phyloP scores from a whole-genome alignment of 202 grass and related monocot genomes.

The Sporobolus alterniflorus region DNA sequence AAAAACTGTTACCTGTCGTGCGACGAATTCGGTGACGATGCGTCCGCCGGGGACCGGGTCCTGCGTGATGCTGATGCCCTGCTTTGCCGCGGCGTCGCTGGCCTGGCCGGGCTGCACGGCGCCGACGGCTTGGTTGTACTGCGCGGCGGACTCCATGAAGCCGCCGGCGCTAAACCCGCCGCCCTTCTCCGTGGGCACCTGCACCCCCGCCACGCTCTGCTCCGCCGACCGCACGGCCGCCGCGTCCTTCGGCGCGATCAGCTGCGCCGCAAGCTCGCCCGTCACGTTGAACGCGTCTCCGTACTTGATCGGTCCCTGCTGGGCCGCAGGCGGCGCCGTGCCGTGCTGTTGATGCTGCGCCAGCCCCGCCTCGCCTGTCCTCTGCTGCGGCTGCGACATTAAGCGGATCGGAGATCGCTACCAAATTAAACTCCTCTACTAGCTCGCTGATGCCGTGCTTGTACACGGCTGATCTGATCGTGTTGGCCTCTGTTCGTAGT shows the following conservation, averaged over 20 bases:
- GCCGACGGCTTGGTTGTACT: conserved; percentile 57
- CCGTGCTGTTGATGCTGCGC: not conserved
- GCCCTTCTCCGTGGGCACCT: conserved; percentile 31
- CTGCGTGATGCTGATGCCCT: conserved; percentile 62
- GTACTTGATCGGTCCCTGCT: conserved; percentile 45
- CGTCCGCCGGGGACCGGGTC: conserved; percentile 48
- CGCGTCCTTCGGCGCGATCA: conserved; percentile 57
- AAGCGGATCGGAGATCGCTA: not conserved
- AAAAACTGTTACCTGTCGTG: conserved; percentile 30
- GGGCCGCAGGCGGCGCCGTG: not conserved
- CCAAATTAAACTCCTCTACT: not conserved
- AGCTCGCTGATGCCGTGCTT: too few relatives aligned
- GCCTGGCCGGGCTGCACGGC: conserved; percentile 55
- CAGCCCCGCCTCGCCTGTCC: not conserved
- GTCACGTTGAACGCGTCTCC: conserved; percentile 59
- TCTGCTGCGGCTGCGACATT: conserved; percentile 19
- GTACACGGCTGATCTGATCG: too few relatives aligned
- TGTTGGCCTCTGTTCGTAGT: too few relatives aligned
- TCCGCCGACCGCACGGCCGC: conserved; percentile 62
- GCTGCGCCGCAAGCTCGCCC: conserved; percentile 51
- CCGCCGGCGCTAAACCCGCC: conserved; percentile 37
- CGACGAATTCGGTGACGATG: conserved; percentile 79
- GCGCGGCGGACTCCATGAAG: conserved; percentile 63
- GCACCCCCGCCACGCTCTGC: conserved; percentile 54
- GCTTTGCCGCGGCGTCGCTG: conserved; percentile 31